Percentiles rank a stretch among this genome's conserved stretches.
Conservation (phyloP, 345 rosid genomes). For the Carallia pectinifolia region DNA sequence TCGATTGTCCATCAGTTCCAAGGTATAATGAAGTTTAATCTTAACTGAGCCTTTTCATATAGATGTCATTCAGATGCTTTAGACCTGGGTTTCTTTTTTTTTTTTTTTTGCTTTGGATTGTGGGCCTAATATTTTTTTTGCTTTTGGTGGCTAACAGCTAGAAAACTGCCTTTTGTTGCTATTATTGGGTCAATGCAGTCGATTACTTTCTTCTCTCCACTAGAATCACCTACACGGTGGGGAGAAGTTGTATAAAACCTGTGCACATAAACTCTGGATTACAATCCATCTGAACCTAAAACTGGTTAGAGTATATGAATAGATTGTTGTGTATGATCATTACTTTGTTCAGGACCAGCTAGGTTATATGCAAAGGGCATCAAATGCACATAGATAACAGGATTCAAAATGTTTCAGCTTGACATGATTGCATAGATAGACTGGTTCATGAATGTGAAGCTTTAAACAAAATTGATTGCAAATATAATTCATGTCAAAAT, state of each 20-base stretch:
- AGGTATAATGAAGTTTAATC: constrained; percentile 42
- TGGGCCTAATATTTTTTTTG: too few species aligned
- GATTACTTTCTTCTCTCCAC: background rate
- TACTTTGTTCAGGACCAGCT: too few species aligned
- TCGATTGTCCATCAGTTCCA: constrained; percentile 72
- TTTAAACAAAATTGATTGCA: background rate
- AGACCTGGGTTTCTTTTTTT: background rate
- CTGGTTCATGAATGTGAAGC: background rate
- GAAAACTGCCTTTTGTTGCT: background rate
- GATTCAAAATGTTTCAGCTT: background rate
- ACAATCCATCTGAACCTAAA: background rate
- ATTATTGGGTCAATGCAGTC: background rate
- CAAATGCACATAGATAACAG: background rate
- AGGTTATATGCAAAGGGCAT: too few species aligned
- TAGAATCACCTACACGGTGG: background rate
- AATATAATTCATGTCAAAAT: background rate
- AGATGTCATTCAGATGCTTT: background rate
- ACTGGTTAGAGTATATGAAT: too few species aligned
- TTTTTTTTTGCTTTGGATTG: background rate
- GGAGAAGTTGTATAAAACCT: background rate
- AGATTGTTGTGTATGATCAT: too few species aligned
- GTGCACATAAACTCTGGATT: background rate
- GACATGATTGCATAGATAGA: background rate
- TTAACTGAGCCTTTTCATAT: background rate
- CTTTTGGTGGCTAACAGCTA: background rate